Evolutionary conservation across 768 basidiomycete species (phyloP).

Genomic region (Pleurotus citrinopileatus): DNA sequence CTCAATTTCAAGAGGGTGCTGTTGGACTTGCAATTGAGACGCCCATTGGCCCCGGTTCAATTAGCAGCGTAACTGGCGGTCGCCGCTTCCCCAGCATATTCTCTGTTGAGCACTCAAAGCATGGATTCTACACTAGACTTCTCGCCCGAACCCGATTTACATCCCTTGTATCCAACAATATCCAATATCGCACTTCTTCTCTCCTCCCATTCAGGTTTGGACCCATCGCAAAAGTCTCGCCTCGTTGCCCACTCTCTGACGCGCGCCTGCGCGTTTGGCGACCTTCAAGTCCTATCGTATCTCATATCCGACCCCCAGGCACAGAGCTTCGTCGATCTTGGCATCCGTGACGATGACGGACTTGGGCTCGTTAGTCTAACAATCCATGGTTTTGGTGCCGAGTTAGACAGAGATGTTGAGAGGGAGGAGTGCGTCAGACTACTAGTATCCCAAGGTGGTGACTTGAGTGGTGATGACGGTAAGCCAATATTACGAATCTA

Average conservation of each 20-base stretch:
- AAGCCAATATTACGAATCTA: constrained; percentile 17
- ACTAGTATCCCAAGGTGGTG: constrained; percentile 75
- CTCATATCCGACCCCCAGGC: constrained; percentile 68
- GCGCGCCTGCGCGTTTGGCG: constrained; percentile 78
- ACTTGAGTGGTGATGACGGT: constrained; percentile 68
- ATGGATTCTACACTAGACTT: constrained; percentile 41
- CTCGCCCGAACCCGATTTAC: constrained; percentile 74
- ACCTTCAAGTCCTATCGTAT: constrained; percentile 67
- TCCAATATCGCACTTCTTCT: constrained; percentile 60
- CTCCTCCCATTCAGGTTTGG: constrained; percentile 64
- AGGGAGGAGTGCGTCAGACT: constrained; percentile 87
- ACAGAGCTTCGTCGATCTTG: constrained; percentile 65
- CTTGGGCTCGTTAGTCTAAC: constrained; percentile 73
- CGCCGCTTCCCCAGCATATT: no score
- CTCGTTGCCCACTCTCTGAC: constrained; percentile 73
- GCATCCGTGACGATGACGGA: constrained; percentile 80
- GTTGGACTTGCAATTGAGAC: no score
- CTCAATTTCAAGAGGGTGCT: no score
- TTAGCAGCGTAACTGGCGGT: no score
- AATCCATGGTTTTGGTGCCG: constrained; percentile 81
- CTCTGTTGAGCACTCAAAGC: no score
- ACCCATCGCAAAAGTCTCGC: constrained; percentile 61
- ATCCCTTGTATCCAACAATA: constrained; percentile 73
- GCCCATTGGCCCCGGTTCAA: no score
- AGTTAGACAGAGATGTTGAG: constrained; percentile 82